These are phyloP conservation scores for Paracamarosporium sp. DNA, from an alignment of 2,329 filamentous ascomycete species.

Conservation along the genomic window DNA sequence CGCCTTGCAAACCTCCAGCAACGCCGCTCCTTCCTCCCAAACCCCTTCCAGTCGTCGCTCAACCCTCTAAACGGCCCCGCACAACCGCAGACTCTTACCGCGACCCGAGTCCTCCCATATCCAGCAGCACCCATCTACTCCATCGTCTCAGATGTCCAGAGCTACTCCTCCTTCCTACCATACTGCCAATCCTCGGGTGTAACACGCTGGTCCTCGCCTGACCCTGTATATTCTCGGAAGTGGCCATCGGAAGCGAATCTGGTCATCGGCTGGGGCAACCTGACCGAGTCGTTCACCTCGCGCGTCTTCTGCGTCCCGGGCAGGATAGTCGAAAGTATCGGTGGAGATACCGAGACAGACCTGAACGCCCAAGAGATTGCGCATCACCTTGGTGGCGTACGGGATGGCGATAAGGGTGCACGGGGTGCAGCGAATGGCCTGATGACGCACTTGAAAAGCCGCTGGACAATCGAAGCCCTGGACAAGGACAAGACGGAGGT, in stretches of 20 bases:
- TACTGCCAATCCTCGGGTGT: slow-evolving; percentile 83
- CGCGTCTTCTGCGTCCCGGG: slow-evolving; percentile 78
- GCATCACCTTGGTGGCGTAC: slow-evolving; percentile 48
- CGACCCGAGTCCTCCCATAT: slow-evolving; percentile 80
- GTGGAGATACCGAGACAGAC: slow-evolving; percentile 61
- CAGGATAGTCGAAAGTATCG: slow-evolving; percentile 77
- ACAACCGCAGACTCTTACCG: slow-evolving; percentile 69
- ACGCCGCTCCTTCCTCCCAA: slow-evolving; percentile 52
- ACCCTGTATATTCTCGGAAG: slow-evolving; percentile 53
- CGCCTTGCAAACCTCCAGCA: slow-evolving; percentile 20
- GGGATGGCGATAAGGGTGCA: slow-evolving; percentile 1
- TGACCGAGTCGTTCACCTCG: slow-evolving; percentile 84
- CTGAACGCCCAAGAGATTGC: slow-evolving; percentile 49
- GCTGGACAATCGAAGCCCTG: slow-evolving; percentile 67
- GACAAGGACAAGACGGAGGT: slow-evolving; percentile 70
- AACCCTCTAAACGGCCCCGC: slow-evolving; percentile 39
- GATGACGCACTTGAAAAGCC: slow-evolving; percentile 72
- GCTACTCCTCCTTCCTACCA: slow-evolving; percentile 85
- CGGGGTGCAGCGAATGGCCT: slow-evolving; percentile 45
- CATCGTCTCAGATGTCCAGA: slow-evolving; percentile 84
- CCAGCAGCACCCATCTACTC: slow-evolving; percentile 73
- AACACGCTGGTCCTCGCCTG: slow-evolving; percentile 71
- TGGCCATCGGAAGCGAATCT: slow-evolving; percentile 81
- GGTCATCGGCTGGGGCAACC: slow-evolving; percentile 81
- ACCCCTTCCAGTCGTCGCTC: slow-evolving; percentile 54